A percentile compares a stretch with the other conserved stretches of the same genome.
phyloP scores from a whole-genome alignment of 345 rosid species.

The Eucalyptus paniculata region DNA sequence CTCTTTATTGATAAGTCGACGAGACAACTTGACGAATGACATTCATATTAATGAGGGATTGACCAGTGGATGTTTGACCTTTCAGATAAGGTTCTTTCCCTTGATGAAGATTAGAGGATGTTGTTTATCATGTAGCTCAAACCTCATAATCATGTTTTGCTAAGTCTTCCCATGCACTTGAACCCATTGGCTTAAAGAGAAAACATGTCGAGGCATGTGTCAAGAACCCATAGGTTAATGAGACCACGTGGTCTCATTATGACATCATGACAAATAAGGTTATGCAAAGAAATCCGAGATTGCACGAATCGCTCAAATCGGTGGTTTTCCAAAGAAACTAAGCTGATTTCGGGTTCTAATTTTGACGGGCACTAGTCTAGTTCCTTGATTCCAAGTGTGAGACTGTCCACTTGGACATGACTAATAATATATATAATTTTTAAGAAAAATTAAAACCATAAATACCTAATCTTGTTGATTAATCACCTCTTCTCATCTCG shows the following conservation, averaged over 20 bases:
- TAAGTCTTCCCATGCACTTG: neutral
- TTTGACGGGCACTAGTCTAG: fast-evolving
- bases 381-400: too few species aligned
- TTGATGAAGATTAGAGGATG: too few species aligned
- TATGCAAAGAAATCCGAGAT: fast-evolving
- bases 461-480: too few species aligned
- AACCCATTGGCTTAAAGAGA: neutral
- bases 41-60: fast-evolving
- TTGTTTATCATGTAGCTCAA: neutral
- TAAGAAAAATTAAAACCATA: too few species aligned
- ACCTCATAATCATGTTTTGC: neutral
- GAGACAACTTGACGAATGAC: neutral
- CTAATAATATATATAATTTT: too few species aligned
- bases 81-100: neutral
- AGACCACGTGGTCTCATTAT: neutral
- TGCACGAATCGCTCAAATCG: fast-evolving
- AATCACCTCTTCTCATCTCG: too few species aligned
- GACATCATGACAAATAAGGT: neutral
- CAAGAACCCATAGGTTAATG: neutral
- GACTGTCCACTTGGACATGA: too few species aligned
- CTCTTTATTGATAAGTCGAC: too few species aligned
- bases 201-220: neutral
- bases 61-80: neutral
- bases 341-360: fast-evolving
- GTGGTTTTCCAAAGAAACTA: too few species aligned